A percentile compares a stretch with the other conserved stretches of the same genome.
These are phyloP conservation scores for Lentinula boryana DNA, from an alignment of 768 basidiomycete species.

Conservation along the genomic window DNA sequence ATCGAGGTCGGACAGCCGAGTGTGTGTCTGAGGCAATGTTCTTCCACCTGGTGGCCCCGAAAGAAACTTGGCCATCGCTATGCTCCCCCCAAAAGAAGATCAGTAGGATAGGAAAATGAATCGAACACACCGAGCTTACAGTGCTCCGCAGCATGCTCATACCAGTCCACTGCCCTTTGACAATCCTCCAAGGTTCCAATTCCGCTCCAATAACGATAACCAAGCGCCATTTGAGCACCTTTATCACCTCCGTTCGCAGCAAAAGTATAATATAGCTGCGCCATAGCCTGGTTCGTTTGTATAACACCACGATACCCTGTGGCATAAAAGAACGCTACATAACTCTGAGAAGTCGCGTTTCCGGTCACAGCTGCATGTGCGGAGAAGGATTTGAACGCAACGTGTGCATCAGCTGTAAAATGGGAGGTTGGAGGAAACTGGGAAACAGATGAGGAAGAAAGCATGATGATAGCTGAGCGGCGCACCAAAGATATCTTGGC, in stretches of 20 bases:
- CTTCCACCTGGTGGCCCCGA: conserved; percentile 89
- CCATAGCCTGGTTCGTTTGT: conserved; percentile 68
- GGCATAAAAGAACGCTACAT: conserved; percentile 83
- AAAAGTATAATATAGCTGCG: conserved; percentile 91
- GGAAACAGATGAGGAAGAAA: background rate
- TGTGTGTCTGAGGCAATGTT: conserved; percentile 75
- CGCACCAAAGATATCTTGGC: conserved; percentile 65
- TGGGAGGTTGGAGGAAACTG: conserved; percentile 73
- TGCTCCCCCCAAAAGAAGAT: background rate
- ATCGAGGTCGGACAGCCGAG: conserved; percentile 79
- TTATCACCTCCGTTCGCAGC: conserved; percentile 84
- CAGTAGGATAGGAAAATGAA: background rate
- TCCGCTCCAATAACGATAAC: conserved; percentile 93
- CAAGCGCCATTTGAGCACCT: conserved; percentile 89
- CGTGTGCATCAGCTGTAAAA: conserved; percentile 53
- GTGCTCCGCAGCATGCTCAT: conserved; percentile 83
- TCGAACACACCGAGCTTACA: conserved; percentile 32
- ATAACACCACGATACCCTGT: conserved; percentile 71
- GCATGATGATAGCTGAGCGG: conserved; percentile 3
- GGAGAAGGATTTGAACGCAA: conserved; percentile 59
- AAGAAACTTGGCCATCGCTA: conserved; percentile 76
- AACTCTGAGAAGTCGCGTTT: conserved; percentile 81
- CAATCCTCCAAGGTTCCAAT: conserved; percentile 90
- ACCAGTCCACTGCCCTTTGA: conserved; percentile 78
- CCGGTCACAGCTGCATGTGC: conserved; percentile 66